phyloP scores from a whole-genome alignment of 2,329 filamentous ascomycete genomes.

The Trichoderma polysporum region DNA sequence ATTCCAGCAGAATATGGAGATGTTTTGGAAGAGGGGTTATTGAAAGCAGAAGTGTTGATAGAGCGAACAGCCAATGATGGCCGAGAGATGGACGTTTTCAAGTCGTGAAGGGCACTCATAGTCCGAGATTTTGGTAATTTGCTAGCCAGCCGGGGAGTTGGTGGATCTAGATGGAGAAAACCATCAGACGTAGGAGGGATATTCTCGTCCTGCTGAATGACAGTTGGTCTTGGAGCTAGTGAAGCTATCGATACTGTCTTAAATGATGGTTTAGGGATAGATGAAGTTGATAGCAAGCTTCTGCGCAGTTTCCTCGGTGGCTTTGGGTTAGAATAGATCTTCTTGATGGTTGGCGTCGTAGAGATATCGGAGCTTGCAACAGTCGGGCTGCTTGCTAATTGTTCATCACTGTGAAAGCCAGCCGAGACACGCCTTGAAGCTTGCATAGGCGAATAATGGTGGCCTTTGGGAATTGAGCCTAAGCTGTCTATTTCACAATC shows the following conservation, averaged over 20 bases:
- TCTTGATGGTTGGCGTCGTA: conserved; percentile 26
- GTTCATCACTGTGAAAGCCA: conserved; percentile 29
- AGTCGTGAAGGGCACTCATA: conserved; percentile 44
- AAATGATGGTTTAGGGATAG: conserved; percentile 20
- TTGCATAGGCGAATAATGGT: conserved; percentile 20
- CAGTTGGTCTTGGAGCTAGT: conserved; percentile 20
- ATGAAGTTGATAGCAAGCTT: conserved; percentile 22
- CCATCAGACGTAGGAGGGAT: conserved; percentile 22
- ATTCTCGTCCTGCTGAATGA: conserved; percentile 32
- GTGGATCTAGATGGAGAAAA: background rate
- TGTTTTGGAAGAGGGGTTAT: conserved; percentile 23
- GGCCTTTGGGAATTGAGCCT: conserved; percentile 18
- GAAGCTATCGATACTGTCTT: conserved; percentile 22
- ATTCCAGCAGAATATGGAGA: conserved; percentile 27
- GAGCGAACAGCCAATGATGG: conserved; percentile 28
- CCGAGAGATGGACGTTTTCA: conserved; percentile 47
- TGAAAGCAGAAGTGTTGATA: conserved; percentile 20
- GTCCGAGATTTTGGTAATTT: conserved; percentile 47
- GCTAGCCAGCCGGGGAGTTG: conserved; percentile 17
- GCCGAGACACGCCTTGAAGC: conserved; percentile 33
- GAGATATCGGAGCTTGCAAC: conserved; percentile 32
- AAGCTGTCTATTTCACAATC: conserved; percentile 32
- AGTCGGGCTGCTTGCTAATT: conserved; percentile 32
- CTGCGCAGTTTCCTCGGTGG: conserved; percentile 24
- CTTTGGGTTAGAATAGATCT: conserved; percentile 14